phyloP scores from a whole-genome alignment of 768 basidiomycete genomes.

The Favolaschia claudopus region DNA sequence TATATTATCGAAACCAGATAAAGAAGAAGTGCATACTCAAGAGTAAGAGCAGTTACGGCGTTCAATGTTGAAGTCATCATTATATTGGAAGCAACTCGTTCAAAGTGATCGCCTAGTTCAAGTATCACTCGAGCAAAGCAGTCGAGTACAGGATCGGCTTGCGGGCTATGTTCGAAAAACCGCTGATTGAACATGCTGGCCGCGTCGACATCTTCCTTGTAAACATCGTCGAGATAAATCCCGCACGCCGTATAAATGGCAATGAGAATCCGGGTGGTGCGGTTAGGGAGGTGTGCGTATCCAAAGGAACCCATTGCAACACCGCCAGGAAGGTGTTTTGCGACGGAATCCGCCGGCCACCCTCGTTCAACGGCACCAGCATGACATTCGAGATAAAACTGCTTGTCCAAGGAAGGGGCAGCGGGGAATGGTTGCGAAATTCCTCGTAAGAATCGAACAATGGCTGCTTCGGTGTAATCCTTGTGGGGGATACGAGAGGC shows the following conservation, averaged over 20 bases:
- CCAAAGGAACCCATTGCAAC: conserved; percentile 36
- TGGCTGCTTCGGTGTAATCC: not conserved
- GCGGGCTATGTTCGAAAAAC: conserved; percentile 35
- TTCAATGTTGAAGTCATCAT: conserved; percentile 46
- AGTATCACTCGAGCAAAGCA: conserved; percentile 41
- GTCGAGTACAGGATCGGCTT: conserved; percentile 40
- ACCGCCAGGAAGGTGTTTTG: conserved; percentile 31
- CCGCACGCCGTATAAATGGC: conserved; percentile 48
- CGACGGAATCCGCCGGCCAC: conserved; percentile 32
- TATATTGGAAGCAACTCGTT: conserved; percentile 38
- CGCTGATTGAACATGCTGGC: conserved; percentile 43
- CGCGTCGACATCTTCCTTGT: conserved; percentile 30
- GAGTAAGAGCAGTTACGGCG: conserved; percentile 39
- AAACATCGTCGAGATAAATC: conserved; percentile 47
- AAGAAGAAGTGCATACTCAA: conserved; percentile 2
- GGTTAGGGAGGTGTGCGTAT: conserved; percentile 38
- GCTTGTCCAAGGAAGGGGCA: not conserved
- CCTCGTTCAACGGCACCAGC: conserved; percentile 31
- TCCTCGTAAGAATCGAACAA: not conserved
- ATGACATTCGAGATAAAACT: conserved; percentile 28
- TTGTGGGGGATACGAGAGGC: no score
- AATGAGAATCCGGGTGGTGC: conserved; percentile 41
- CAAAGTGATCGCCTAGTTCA: conserved; percentile 37
- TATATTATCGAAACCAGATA: not conserved
- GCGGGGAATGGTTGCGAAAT: not conserved